Conservation (phyloP, 305 asterid species). For the Ilex paraguariensis region DNA sequence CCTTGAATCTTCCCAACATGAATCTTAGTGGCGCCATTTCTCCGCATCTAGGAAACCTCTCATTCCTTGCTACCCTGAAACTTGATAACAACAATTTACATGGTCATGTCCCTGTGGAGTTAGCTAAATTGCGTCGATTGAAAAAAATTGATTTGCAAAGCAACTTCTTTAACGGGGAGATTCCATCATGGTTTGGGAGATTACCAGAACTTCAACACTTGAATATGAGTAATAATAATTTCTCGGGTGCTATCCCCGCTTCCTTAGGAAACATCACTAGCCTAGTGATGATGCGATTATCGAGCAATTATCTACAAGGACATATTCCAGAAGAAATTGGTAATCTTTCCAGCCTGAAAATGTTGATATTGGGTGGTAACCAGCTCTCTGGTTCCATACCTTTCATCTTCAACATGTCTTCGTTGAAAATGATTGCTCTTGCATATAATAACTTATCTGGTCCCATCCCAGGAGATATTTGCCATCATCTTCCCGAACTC, state of each 20-base stretch:
- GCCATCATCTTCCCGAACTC: conserved; percentile 1
- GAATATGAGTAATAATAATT: neutral
- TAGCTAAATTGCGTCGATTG: too few relatives aligned
- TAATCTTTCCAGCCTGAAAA: conserved; percentile 18
- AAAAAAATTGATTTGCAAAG: too few relatives aligned
- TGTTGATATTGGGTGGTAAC: conserved; percentile 8
- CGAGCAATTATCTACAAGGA: too few relatives aligned
- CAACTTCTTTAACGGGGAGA: too few relatives aligned
- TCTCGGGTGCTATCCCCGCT: conserved; percentile 24
- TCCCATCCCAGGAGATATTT: conserved; percentile 21
- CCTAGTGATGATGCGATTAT: conserved; percentile 1
- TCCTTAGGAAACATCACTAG: conserved; percentile 10
- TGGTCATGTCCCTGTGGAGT: too few relatives aligned
- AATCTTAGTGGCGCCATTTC: conserved; percentile 26
- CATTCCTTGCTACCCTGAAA: conserved; percentile 27
- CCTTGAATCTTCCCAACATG: conserved; percentile 5
- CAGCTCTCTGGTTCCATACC: conserved; percentile 24
- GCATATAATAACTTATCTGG: conserved; percentile 10
- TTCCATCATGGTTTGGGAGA: too few relatives aligned
- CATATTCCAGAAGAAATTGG: neutral
- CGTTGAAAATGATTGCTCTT: neutral
- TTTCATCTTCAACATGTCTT: conserved; percentile 27
- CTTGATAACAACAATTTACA: conserved; percentile 16
- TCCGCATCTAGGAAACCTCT: conserved; percentile 33
- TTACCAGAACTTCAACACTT: too few relatives aligned